Percentiles rank a stretch among this genome's conserved stretches.
These are phyloP conservation scores for Triticum monococcum DNA, from an alignment of 176 grass and related monocot species.

Conservation along the genomic window DNA sequence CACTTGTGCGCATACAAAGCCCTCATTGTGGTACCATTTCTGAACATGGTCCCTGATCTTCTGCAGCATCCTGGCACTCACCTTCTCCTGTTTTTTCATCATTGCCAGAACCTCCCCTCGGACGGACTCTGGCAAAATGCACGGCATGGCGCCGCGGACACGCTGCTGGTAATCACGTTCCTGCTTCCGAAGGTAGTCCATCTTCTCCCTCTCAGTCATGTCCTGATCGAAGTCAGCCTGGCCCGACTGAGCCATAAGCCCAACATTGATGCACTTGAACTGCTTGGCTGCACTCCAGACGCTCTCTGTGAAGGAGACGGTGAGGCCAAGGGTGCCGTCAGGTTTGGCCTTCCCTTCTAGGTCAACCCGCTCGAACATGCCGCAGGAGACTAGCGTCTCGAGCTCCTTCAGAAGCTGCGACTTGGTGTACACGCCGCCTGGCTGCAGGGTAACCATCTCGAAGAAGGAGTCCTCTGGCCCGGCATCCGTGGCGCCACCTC, in stretches of 20 bases:
- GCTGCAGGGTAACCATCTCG: slow-evolving; percentile 91
- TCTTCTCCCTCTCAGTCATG: slow-evolving; percentile 96
- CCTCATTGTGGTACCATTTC: slow-evolving; percentile 95
- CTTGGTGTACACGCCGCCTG: slow-evolving; percentile 91
- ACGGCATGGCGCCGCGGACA: slow-evolving; percentile 57
- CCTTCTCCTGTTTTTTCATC: slow-evolving; percentile 76
- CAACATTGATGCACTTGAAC: slow-evolving; percentile 95
- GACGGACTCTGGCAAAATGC: slow-evolving; percentile 66
- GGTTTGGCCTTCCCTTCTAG: slow-evolving; percentile 90
- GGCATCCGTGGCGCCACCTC: slow-evolving; percentile 29
- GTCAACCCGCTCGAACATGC: slow-evolving; percentile 93
- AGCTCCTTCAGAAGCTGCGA: slow-evolving; percentile 86
- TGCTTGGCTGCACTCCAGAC: slow-evolving; percentile 77
- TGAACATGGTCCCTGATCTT: slow-evolving; percentile 89
- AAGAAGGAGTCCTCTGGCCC: slow-evolving; percentile 91
- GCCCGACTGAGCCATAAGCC: slow-evolving; percentile 69
- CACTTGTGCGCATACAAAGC: slow-evolving; percentile 87
- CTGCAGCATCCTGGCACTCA: slow-evolving; percentile 86
- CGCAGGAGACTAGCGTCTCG: slow-evolving; percentile 83
- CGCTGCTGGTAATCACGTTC: slow-evolving; percentile 85
- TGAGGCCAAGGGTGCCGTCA: slow-evolving; percentile 76
- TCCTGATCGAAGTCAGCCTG: slow-evolving; percentile 84
- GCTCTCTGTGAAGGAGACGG: slow-evolving; percentile 76
- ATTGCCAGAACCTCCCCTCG: slow-evolving; percentile 68
- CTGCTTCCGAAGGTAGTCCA: slow-evolving; percentile 84